Evolutionary conservation across 495 filamentous ascomycete species (phyloP).

Genomic region (Durotheca rogersii): DNA sequence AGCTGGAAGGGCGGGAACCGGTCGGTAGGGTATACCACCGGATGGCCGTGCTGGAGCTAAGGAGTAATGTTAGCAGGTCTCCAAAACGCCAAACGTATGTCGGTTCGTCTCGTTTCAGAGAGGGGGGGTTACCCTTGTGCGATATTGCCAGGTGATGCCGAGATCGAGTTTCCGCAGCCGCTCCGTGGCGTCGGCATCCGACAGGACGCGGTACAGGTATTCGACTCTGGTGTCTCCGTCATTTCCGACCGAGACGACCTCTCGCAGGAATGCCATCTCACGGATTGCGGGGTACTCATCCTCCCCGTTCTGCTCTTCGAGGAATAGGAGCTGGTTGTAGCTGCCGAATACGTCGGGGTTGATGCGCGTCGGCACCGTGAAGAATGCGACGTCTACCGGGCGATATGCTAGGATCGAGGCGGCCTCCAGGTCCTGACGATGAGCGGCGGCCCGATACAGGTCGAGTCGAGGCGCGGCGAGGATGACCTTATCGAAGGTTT

Average conservation of each 20-base stretch:
- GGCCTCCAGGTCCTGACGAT: slow-evolving; percentile 11
- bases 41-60: slow-evolving; percentile 31
- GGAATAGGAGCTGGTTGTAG: slow-evolving; percentile 24
- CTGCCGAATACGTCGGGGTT: slow-evolving; percentile 11
- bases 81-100: too few relatives aligned
- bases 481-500: slow-evolving; percentile 32
- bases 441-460: slow-evolving; percentile 14
- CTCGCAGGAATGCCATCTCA: slow-evolving; percentile 25
- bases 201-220: slow-evolving; percentile 31
- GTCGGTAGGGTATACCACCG: slow-evolving; percentile 14
- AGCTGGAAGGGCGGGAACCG: slow-evolving; percentile 24
- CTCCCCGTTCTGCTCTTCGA: slow-evolving; percentile 8
- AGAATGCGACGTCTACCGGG: slow-evolving; percentile 24
- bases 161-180: slow-evolving; percentile 7
- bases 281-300: slow-evolving; percentile 2
- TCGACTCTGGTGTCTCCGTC: slow-evolving; percentile 7
- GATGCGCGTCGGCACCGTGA: slow-evolving; percentile 18
- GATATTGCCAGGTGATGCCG: slow-evolving; percentile 25
- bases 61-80: not conserved
- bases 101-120: too few relatives aligned
- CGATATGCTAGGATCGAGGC: slow-evolving; percentile 16
- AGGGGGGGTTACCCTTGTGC: slow-evolving; percentile 20
- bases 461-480: slow-evolving; percentile 21
- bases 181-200: slow-evolving; percentile 9
- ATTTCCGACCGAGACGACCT: slow-evolving; percentile 9